Percentiles rank a stretch among this genome's conserved stretches.
These are phyloP conservation scores for Marchantia polymorpha DNA, from an alignment of 225 moss, liverwort and hornwort species.

Conservation along the genomic window DNA sequence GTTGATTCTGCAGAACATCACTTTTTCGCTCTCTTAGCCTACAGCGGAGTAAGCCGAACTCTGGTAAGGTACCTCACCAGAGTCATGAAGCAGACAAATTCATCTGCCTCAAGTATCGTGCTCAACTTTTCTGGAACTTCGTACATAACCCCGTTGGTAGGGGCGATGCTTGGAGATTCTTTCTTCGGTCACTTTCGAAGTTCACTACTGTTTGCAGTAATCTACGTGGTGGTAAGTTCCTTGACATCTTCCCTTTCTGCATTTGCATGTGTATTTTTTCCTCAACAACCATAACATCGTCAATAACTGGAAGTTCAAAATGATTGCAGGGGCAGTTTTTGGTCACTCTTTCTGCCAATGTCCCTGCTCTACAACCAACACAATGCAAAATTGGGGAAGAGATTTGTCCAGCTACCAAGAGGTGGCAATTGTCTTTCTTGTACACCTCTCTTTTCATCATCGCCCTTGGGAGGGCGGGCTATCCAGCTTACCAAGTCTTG, in stretches of 20 bases:
- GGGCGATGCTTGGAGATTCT: slow-evolving; percentile 59
- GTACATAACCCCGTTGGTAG: slow-evolving; percentile 9
- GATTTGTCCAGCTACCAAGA: background rate
- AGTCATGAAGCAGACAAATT: background rate
- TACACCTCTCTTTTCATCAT: background rate
- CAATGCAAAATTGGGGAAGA: background rate
- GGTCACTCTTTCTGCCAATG: background rate
- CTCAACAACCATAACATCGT: background rate
- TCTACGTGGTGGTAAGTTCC: slow-evolving; percentile 6
- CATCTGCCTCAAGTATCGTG: background rate
- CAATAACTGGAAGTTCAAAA: no score
- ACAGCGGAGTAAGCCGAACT: background rate
- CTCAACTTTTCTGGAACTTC: slow-evolving; percentile 6
- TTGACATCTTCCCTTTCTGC: slow-evolving; percentile 3
- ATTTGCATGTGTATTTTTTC: background rate
- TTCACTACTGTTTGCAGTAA: background rate
- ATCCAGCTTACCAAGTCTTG: background rate
- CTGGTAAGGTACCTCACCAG: slow-evolving; percentile 5
- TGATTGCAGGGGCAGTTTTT: background rate
- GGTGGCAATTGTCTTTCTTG: background rate
- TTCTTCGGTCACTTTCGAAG: slow-evolving; percentile 71
- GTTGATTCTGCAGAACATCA: background rate
- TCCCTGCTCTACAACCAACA: background rate
- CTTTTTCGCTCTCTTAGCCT: background rate
- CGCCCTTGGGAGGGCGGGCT: background rate